phyloP scores from a whole-genome alignment of 495 filamentous ascomycete species.

The Filosporella fistucella region DNA sequence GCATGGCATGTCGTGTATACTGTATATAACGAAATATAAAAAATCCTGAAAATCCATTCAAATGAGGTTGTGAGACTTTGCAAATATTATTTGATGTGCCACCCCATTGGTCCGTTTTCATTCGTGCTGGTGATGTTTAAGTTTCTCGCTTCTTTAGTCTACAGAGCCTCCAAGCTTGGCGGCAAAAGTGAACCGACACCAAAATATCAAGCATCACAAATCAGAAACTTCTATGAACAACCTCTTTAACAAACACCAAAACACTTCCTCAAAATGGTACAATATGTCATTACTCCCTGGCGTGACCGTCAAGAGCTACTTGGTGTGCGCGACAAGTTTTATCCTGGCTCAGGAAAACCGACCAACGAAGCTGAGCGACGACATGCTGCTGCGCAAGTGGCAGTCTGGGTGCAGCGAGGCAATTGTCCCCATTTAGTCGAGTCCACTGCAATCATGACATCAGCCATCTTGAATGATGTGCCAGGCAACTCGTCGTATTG shows the following conservation, averaged over 20 bases:
- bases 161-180: slow-evolving; percentile 22
- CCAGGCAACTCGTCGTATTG: slow-evolving; percentile 45
- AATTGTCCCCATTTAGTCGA: slow-evolving; percentile 78
- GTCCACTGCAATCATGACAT: slow-evolving; percentile 71
- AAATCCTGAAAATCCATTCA: too few species aligned
- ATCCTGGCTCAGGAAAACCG: slow-evolving; percentile 32
- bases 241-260: not conserved
- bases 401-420: slow-evolving; percentile 60
- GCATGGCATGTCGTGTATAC: not conserved
- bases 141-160: slow-evolving; percentile 1
- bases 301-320: slow-evolving; percentile 61
- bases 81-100: not conserved
- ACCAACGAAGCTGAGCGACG: not conserved
- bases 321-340: slow-evolving; percentile 62
- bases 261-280: slow-evolving; percentile 49
- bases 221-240: not conserved
- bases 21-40: slow-evolving; percentile 2
- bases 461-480: slow-evolving; percentile 58
- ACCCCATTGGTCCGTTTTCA: too few species aligned
- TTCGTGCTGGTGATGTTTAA: too few species aligned
- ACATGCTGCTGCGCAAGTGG: slow-evolving; percentile 41
- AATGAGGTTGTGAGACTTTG: not conserved
- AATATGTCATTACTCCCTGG: slow-evolving; percentile 79
- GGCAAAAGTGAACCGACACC: slow-evolving; percentile 5
- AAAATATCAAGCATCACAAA: too few species aligned